Evolutionary conservation across 371 early-diverging fungal genomes (phyloP), one percentile per base, ranked within the genome.

Genomic region (Umbelopsis sp.): DNA sequence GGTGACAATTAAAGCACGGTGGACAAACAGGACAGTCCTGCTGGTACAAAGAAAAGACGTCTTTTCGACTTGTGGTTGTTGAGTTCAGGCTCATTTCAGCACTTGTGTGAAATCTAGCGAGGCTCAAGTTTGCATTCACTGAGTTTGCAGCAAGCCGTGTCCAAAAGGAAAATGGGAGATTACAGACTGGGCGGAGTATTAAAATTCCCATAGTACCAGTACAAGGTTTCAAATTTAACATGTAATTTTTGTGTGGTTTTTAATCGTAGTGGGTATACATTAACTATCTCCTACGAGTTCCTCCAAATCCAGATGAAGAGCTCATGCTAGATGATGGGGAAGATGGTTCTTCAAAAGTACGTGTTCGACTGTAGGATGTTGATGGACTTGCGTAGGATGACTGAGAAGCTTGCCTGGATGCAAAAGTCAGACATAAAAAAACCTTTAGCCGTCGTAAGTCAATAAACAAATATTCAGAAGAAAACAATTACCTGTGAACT

Each of bases 1-100:
- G 53, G 65, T 83, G 80, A 46, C 83, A 83, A 44, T 80, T 83
- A 45, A 83, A 83, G 29, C 83, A 83, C 2, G 75, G 76, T 11
- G 83, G 83, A 67, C 83, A 83, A 46, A 76, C 82, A 4, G 69
- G 76, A 38, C 65, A 66, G 38, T 45, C 65, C 51, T 64, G 73
- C 16, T 68, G 51, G 14, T 29, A 48, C 29, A 44, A 29, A 50
- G 50, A n/a, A 24, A 22, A 8, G 4, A 37, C 29, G 5, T 35
- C 57, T 12, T 57, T 29, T 4, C 29, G 35, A 18, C 32, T 35
- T 57, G 57, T 3, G 12, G 16, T 35, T n/a, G 57, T 16, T 29
- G 29, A 57, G 29, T 57, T 57, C 57, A 57, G 14, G 57, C 18
- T 18, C 37, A 35, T 29, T 29, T 16, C 20, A 16, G 48, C 20